phyloP scores from a whole-genome alignment of 148 eudicot species.

The Heliamphora exappendiculata region DNA sequence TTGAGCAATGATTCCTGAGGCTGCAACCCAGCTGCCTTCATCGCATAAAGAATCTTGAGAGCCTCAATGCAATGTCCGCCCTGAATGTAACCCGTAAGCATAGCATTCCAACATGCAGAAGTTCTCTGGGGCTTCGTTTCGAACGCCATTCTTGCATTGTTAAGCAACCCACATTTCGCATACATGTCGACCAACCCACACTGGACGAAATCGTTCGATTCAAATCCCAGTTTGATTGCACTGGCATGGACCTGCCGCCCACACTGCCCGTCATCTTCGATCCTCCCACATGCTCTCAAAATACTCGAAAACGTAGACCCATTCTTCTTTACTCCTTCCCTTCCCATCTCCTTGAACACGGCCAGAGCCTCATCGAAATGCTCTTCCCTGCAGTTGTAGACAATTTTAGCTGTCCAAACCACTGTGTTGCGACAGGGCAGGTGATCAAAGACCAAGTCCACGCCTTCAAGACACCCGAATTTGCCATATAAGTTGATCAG shows the following conservation, averaged over 20 bases:
- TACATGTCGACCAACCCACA: constrained; percentile 71
- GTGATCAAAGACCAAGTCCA: constrained; percentile 34
- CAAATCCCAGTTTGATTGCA: constrained; percentile 48
- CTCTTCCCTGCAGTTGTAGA: constrained; percentile 36
- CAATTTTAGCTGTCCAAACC: constrained; percentile 64
- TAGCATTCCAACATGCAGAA: constrained; percentile 62
- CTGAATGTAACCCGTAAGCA: constrained; percentile 44
- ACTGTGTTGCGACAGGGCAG: constrained; percentile 28
- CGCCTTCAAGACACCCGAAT: constrained; percentile 32
- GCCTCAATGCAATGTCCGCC: constrained; percentile 53
- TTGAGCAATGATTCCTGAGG: constrained; percentile 48
- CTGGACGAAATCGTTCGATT: constrained; percentile 42
- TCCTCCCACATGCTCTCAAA: constrained; percentile 64
- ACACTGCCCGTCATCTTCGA: constrained; percentile 32
- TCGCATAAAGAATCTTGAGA: constrained; percentile 50
- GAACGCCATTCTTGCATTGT: constrained; percentile 45
- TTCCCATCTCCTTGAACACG: constrained; percentile 50
- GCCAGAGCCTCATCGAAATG: constrained; percentile 29
- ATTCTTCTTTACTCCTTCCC: constrained; percentile 47
- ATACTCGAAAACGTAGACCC: constrained; percentile 48
- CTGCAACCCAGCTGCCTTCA: constrained; percentile 57
- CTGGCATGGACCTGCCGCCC: constrained; percentile 61
- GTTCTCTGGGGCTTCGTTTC: constrained; percentile 28
- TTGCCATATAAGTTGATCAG: constrained; percentile 56
- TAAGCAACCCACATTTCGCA: constrained; percentile 40